Base-by-base conservation (phyloP, 2,329 filamentous ascomycete species). In the Fusarium decemcellulare region DNA sequence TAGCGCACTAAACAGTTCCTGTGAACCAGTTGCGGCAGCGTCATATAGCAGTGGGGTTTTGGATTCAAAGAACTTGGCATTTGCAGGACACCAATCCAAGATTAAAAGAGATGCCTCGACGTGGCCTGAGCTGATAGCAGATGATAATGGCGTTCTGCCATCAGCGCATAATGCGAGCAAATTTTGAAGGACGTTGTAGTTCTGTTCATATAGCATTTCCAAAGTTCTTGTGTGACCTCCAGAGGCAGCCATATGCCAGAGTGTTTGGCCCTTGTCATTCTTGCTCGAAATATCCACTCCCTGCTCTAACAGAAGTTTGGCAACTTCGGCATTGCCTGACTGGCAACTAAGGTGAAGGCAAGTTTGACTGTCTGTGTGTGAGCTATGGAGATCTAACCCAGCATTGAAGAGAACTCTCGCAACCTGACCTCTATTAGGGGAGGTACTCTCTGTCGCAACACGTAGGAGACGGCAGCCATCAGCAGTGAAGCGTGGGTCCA, bases 321-420 rank as follows among this genome's bases (percentile, higher is more conserved):
- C 12, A 15, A 44, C 29, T 2, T 44, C 29, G 11, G 12, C 9
- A 9, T 55, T 55, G 2, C 15, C 16, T 1, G 2, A 15, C 3
- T 32, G 5, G 11, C 52, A 55, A 14, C 52, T 44, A 18, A 34
- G 2, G 23, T 55, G 52, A 36, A 55, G 39, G 12, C 15, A 16
- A 4, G 12, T 54, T 8, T 11, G 8, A n/a, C 16, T 30, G n/a
- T 3, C n/a, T 4, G 12, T 3, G 14, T 18, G 27, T 5, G 8
- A 15, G 6, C 3, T 7, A 8, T 36, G 42, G 9, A 27, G 39
- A 8, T 54, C 29, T 15, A 54, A 14, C n/a, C 51, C 51, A 34
- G 16, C 15, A 2, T 43, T 39, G 7, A 54, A 27, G n/a, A 54
- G 39, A 12, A 54, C 32, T 7, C 34, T 16, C 5, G 23, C 8